phyloP scores from a whole-genome alignment of 176 grass and related monocot genomes.

The Elymus sibiricus region DNA sequence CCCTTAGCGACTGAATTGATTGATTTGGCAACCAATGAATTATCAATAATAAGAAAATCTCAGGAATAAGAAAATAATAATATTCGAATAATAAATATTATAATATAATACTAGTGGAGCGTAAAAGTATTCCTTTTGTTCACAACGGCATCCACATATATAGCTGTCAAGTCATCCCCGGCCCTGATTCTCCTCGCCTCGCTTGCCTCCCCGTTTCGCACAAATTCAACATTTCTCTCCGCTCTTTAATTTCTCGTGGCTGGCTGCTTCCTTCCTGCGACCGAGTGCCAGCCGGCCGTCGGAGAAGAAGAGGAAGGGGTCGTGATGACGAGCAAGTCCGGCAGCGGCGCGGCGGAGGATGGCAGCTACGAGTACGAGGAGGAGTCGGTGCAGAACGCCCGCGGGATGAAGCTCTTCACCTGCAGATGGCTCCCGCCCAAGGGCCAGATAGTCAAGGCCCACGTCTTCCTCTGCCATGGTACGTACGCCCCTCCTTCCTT shows the following conservation, averaged over 20 bases:
- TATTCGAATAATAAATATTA: background rate
- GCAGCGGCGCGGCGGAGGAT: background rate
- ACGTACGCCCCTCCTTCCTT: background rate
- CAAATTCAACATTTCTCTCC: background rate
- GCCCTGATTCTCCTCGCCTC: conserved; percentile 1
- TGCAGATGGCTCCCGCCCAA: conserved; percentile 55
- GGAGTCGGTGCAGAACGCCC: conserved; percentile 58
- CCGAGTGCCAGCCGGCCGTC: background rate
- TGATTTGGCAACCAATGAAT: background rate
- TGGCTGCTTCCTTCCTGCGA: background rate
- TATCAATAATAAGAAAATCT: background rate
- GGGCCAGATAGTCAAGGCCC: conserved; percentile 16
- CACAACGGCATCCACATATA: conserved; percentile 15
- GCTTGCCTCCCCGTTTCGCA: background rate
- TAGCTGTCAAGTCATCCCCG: background rate
- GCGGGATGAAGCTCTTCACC: conserved; percentile 59
- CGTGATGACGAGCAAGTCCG: background rate
- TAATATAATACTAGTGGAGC: background rate
- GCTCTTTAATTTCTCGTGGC: background rate
- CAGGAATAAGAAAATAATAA: background rate
- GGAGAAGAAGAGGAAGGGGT: background rate
- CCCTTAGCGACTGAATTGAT: background rate
- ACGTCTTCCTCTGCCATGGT: conserved; percentile 86
- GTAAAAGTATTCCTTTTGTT: background rate
- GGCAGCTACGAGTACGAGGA: conserved; percentile 8